Evolutionary conservation across 768 basidiomycete species (phyloP).

Genomic region (Chalciporus sphaerocephalus): DNA sequence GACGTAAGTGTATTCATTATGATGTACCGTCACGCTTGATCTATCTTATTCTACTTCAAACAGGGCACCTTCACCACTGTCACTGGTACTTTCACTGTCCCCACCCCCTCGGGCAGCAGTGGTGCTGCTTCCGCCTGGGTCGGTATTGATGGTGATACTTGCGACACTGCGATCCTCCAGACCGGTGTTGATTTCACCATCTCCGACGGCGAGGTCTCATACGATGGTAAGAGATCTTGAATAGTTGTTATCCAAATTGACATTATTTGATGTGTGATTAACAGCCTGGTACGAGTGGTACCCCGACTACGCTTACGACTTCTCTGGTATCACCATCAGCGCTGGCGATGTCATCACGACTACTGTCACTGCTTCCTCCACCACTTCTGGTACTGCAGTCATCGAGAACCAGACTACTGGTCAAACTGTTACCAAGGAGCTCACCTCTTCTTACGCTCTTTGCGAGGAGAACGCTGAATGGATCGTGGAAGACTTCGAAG

Average conservation of each 20-base stretch:
- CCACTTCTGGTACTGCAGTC: slow-evolving; percentile 15
- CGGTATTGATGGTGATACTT: slow-evolving; percentile 21
- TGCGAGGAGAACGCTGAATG: slow-evolving; percentile 20
- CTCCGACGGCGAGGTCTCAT: neutral
- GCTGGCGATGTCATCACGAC: slow-evolving; percentile 16
- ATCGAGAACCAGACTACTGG: slow-evolving; percentile 20
- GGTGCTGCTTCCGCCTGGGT: slow-evolving; percentile 21
- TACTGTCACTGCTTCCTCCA: slow-evolving; percentile 15
- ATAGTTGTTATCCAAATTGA: neutral
- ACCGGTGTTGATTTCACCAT: slow-evolving; percentile 16
- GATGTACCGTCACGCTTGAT: neutral
- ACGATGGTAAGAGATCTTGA: slow-evolving; percentile 8
- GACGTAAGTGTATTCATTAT: slow-evolving; percentile 4
- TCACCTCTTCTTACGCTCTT: slow-evolving; percentile 15
- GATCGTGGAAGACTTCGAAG: slow-evolving; percentile 22
- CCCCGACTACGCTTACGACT: slow-evolving; percentile 12
- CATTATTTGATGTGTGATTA: neutral
- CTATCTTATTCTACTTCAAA: slow-evolving; percentile 5
- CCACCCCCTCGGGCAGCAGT: slow-evolving; percentile 6
- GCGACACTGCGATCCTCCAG: slow-evolving; percentile 15
- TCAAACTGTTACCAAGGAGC: neutral
- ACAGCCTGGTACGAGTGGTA: slow-evolving; percentile 25
- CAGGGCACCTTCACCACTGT: slow-evolving; percentile 21
- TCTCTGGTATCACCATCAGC: slow-evolving; percentile 13
- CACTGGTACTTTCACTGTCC: slow-evolving; percentile 20